Conservation (phyloP, 2,329 filamentous ascomycete genomes). For the Stemphylium beticola region DNA sequence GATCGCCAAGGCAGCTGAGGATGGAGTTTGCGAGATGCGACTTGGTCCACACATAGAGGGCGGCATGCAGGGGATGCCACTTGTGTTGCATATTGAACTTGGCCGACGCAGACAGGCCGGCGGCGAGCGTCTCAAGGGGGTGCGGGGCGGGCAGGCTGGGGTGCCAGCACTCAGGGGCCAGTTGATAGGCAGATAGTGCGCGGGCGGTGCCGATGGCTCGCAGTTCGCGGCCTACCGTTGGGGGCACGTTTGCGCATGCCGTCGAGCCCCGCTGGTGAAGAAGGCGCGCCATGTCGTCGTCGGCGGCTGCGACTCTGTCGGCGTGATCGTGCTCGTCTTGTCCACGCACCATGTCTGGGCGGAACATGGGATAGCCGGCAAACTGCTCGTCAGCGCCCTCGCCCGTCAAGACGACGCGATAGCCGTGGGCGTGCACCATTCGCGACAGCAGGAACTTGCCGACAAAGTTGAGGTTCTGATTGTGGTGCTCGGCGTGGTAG, state of each 20-base stretch:
- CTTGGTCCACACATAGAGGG: conserved; percentile 33
- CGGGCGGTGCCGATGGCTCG: neutral
- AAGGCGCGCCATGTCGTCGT: neutral
- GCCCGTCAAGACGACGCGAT: conserved; percentile 61
- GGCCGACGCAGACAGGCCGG: neutral
- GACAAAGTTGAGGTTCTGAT: conserved; percentile 59
- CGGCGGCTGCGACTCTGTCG: neutral
- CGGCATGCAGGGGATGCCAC: conserved; percentile 35
- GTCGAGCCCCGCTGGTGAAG: neutral
- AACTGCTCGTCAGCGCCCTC: conserved; percentile 63
- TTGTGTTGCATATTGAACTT: conserved; percentile 6
- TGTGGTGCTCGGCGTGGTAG: conserved; percentile 55
- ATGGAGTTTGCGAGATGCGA: conserved; percentile 39
- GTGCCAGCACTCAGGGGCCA: neutral
- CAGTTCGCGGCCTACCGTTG: neutral
- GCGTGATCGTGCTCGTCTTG: conserved; percentile 16
- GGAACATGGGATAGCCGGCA: conserved; percentile 57
- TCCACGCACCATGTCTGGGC: conserved; percentile 57
- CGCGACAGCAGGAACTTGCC: conserved; percentile 59
- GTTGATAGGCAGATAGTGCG: neutral
- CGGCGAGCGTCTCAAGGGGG: neutral
- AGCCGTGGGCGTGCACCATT: conserved; percentile 53
- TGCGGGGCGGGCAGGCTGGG: neutral
- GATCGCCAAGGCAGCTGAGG: conserved; percentile 53
- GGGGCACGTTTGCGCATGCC: neutral